These are phyloP conservation scores for Penicillium argentinense DNA, from an alignment of 495 filamentous ascomycete species.

Conservation along the genomic window DNA sequence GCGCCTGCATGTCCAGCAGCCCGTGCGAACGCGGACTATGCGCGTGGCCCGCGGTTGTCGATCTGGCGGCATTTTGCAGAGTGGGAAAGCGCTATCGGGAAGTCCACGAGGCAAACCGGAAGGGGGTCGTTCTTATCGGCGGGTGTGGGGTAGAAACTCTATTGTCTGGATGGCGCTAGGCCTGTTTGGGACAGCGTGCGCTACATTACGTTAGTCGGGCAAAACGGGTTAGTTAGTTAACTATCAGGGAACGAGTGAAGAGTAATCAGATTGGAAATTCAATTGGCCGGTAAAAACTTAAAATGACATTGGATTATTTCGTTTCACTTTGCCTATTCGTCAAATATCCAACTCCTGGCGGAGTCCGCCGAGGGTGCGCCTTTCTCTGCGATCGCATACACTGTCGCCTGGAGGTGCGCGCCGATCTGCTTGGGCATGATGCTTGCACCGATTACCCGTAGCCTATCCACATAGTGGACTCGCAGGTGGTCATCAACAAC, in stretches of 20 bases:
- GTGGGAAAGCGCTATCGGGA: neutral
- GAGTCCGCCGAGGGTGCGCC: too few relatives aligned
- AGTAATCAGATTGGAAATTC: too few relatives aligned
- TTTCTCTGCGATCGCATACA: constrained; percentile 56
- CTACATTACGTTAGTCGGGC: neutral
- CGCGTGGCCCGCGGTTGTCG: constrained; percentile 27
- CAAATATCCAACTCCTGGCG: too few relatives aligned
- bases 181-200: too few relatives aligned
- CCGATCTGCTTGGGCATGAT: constrained; percentile 53
- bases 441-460: constrained; percentile 57
- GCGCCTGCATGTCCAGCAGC: constrained; percentile 80
- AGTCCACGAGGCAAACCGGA: neutral
- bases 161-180: too few relatives aligned
- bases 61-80: constrained; percentile 29
- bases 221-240: neutral
- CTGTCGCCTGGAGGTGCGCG: constrained; percentile 52
- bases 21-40: constrained; percentile 54
- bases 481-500: constrained; percentile 49
- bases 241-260: too few relatives aligned
- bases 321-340: too few relatives aligned
- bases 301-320: too few relatives aligned
- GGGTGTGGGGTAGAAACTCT: constrained; percentile 3
- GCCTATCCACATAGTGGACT: constrained; percentile 47
- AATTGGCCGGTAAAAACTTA: too few relatives aligned
- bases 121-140: neutral